phyloP scores from a whole-genome alignment of 805 yeast genomes.

The Sugiyamaella marilandica region DNA sequence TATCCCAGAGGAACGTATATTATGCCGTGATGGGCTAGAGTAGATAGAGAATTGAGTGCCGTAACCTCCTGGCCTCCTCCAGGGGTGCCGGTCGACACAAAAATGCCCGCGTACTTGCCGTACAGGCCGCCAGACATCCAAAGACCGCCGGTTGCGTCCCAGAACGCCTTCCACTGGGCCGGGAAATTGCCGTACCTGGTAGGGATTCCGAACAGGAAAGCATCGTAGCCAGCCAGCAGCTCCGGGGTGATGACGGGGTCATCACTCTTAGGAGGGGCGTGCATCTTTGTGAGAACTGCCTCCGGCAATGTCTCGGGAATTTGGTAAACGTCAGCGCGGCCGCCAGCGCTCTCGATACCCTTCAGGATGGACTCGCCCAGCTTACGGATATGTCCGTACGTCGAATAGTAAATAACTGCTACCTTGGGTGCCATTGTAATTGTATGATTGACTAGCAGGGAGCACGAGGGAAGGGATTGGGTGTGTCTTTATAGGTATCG shows the following conservation, averaged over 20 bases:
- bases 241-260: conserved; percentile 51
- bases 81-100: conserved; percentile 63
- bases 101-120: conserved; percentile 72
- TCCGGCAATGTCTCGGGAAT: conserved; percentile 71
- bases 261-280: conserved; percentile 50
- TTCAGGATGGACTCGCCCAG: conserved; percentile 64
- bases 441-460: background rate
- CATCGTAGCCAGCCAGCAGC: conserved; percentile 61
- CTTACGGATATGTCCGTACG: conserved; percentile 70
- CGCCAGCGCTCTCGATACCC: conserved; percentile 70
- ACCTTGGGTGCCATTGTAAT: conserved; percentile 45
- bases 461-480: background rate
- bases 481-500: background rate
- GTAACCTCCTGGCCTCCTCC: conserved; percentile 82
- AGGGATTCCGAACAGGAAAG: conserved; percentile 72
- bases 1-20: conserved; percentile 75
- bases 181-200: conserved; percentile 75
- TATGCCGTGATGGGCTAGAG: conserved; percentile 71
- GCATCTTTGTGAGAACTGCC: conserved; percentile 55
- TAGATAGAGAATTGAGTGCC: conserved; percentile 51
- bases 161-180: conserved; percentile 69
- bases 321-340: conserved; percentile 66
- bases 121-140: conserved; percentile 67
- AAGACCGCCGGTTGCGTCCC: conserved; percentile 71
- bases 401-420: conserved; percentile 74